Evolutionary conservation across 345 rosid genomes (phyloP).

Genomic region (Citrus glauca): DNA sequence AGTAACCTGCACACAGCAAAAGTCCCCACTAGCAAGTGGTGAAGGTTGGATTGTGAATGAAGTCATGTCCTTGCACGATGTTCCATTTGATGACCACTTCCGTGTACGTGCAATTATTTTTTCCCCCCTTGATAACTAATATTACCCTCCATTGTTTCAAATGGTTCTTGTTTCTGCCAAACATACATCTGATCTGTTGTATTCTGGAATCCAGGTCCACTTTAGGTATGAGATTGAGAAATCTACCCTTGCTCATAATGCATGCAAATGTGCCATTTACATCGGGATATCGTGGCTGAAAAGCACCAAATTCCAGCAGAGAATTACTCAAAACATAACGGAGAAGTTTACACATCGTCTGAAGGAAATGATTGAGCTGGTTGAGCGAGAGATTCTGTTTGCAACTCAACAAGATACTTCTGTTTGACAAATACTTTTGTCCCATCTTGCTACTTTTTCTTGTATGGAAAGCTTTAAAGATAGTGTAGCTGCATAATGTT

Average conservation of each 20-base stretch:
- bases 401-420: constrained; percentile 8
- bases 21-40: constrained; percentile 33
- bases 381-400: constrained; percentile 47
- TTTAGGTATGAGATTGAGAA: constrained; percentile 54
- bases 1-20: constrained; percentile 66
- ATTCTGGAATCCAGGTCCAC: constrained; percentile 40
- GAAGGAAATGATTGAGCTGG: constrained; percentile 55
- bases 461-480: not conserved
- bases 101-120: constrained; percentile 28
- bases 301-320: constrained; percentile 65
- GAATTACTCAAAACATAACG: constrained; percentile 55
- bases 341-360: constrained; percentile 51
- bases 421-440: constrained; percentile 1
- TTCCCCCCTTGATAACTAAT: too few species aligned
- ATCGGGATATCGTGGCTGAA: constrained; percentile 63
- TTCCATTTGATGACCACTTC: constrained; percentile 68
- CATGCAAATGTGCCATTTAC: constrained; percentile 57
- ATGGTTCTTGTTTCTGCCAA: not conserved
- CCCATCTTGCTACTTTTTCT: not conserved
- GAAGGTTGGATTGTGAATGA: constrained; percentile 71
- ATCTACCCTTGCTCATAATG: constrained; percentile 33
- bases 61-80: constrained; percentile 54
- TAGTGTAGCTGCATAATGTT: not conserved
- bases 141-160: not conserved
- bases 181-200: not conserved